Conservation (phyloP, 208 protist genomes). For the Balamuthia mandrillaris region DNA sequence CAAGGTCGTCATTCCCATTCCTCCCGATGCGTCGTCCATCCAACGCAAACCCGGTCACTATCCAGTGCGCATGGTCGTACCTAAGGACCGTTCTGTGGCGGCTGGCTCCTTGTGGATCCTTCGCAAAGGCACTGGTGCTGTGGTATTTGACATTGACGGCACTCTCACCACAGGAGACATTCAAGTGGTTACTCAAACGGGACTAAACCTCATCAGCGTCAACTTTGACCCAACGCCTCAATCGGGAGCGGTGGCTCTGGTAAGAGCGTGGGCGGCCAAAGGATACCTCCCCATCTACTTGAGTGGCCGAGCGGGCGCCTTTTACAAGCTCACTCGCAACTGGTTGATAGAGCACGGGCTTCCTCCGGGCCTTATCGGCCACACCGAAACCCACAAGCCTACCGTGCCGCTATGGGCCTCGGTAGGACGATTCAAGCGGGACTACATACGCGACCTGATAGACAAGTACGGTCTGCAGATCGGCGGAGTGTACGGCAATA, state of each 20-base stretch:
- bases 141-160: slow-evolving; percentile 47
- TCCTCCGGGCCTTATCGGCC: slow-evolving; percentile 38
- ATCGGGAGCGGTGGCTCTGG: slow-evolving; percentile 19
- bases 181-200: slow-evolving; percentile 32
- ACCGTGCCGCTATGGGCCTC: slow-evolving; percentile 35
- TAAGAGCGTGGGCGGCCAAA: slow-evolving; percentile 21
- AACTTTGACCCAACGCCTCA: slow-evolving; percentile 25
- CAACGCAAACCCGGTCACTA: slow-evolving; percentile 18
- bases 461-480: not conserved
- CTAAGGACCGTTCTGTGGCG: slow-evolving; percentile 19
- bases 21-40: not conserved
- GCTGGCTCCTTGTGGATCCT: slow-evolving; percentile 27
- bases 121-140: not conserved
- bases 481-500: slow-evolving; percentile 38
- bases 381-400: slow-evolving; percentile 40
- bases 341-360: slow-evolving; percentile 34
- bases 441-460: not conserved
- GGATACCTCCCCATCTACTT: slow-evolving; percentile 48
- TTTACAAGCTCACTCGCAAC: slow-evolving; percentile 48
- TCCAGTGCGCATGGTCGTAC: slow-evolving; percentile 30
- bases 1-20: not conserved
- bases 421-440: slow-evolving; percentile 40
- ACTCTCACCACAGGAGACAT: slow-evolving; percentile 43
- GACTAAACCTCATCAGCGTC: slow-evolving; percentile 2
- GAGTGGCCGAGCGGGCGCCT: slow-evolving; percentile 26